phyloP scores from a whole-genome alignment of 1,284 basidiomycete species.

The Phylloboletellus chloephorus region DNA sequence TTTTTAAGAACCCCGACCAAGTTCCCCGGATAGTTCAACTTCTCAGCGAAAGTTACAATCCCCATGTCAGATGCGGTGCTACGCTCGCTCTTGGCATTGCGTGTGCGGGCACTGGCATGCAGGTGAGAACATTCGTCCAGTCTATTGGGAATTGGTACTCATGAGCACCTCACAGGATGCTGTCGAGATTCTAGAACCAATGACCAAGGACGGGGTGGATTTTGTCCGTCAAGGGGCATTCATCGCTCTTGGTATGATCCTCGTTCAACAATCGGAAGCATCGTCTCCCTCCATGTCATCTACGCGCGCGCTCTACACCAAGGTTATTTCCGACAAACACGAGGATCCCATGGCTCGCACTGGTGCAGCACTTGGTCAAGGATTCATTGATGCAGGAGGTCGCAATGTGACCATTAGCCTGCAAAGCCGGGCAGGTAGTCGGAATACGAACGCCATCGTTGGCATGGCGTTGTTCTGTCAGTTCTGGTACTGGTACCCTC shows the following conservation, averaged over 20 bases:
- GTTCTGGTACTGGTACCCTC: conserved; percentile 99
- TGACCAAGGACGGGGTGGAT: conserved; percentile 95
- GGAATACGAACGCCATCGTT: conserved; percentile 88
- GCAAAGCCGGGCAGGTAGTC: conserved; percentile 85
- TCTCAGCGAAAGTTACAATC: conserved; percentile 95
- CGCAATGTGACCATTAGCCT: conserved; percentile 91
- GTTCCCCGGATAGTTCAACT: conserved; percentile 94
- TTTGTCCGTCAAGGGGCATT: conserved; percentile 98
- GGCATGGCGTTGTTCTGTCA: conserved; percentile 96
- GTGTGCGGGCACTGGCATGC: conserved; percentile 93
- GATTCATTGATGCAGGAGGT: conserved; percentile 94
- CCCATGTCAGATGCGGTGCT: conserved; percentile 94
- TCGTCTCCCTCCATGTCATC: conserved; percentile 76
- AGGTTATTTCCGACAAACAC: conserved; percentile 90
- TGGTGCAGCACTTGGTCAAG: conserved; percentile 90
- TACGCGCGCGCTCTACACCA: conserved; percentile 78
- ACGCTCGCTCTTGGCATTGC: conserved; percentile 93
- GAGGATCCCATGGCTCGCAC: conserved; percentile 97
- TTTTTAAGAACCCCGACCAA: conserved; percentile 92
- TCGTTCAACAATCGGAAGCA: conserved; percentile 91
- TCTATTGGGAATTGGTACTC: conserved; percentile 1
- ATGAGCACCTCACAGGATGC: conserved; percentile 57
- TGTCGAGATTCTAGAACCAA: conserved; percentile 89
- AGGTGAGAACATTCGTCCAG: conserved; percentile 40
- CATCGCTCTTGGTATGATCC: conserved; percentile 90